phyloP scores from a whole-genome alignment of 192 early-diverging fungal species.

The Backusella tarrabulga region DNA sequence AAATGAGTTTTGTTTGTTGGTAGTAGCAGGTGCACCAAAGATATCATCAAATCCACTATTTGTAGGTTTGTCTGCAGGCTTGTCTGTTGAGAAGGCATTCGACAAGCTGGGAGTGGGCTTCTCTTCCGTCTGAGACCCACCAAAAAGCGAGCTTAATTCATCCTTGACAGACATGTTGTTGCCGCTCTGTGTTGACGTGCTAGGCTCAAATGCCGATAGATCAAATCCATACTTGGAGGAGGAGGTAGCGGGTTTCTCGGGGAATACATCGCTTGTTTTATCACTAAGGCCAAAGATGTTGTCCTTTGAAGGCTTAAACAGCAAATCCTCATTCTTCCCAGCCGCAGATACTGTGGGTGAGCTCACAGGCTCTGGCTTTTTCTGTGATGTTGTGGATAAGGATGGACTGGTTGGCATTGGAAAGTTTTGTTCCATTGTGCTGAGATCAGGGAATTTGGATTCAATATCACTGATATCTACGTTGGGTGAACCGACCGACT shows the following conservation, averaged over 20 bases:
- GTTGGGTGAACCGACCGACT: background rate
- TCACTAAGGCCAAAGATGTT: background rate
- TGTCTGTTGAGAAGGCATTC: background rate
- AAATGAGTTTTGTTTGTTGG: background rate
- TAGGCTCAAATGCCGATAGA: slow-evolving; percentile 22
- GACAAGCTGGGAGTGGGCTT: background rate
- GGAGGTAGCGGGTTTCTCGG: background rate
- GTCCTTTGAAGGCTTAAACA: background rate
- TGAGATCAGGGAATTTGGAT: slow-evolving; percentile 37
- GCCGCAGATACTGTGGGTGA: background rate
- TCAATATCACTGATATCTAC: slow-evolving; percentile 38
- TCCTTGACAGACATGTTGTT: slow-evolving; percentile 9
- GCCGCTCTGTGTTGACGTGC: background rate
- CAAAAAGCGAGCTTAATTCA: slow-evolving; percentile 25
- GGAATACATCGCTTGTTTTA: background rate
- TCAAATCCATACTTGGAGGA: slow-evolving; percentile 36
- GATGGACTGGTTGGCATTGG: slow-evolving; percentile 11
- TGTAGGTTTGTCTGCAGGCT: background rate
- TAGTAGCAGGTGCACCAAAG: slow-evolving; percentile 1
- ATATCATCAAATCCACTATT: background rate
- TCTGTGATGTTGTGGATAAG: background rate
- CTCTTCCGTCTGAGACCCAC: background rate
- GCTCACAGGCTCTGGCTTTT: background rate
- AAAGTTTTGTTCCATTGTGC: slow-evolving; percentile 35
- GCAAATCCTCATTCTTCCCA: background rate